Conservation (phyloP, 306 rosid genomes). For the Crataegus laevigata region DNA sequence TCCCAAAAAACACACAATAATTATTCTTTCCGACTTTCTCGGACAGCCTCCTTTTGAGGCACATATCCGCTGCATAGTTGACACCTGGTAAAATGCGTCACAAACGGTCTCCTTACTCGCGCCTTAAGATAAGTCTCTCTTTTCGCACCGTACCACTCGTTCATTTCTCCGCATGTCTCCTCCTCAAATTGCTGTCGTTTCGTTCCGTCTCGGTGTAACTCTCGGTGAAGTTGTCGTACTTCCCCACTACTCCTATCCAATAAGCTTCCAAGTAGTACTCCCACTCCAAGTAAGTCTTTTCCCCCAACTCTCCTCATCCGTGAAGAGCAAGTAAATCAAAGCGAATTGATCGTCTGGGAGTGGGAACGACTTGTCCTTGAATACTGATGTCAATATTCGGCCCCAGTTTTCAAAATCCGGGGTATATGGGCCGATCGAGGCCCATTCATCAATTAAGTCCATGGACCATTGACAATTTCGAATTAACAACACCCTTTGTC, state of each 20-base stretch:
- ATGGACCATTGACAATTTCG: constrained; percentile 47
- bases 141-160: constrained; percentile 8
- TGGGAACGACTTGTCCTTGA: constrained; percentile 29
- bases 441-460: constrained; percentile 37
- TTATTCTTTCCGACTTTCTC: no score
- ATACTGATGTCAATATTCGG: neutral
- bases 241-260: constrained; percentile 21
- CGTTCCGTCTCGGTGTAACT: constrained; percentile 22
- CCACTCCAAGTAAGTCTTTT: constrained; percentile 25
- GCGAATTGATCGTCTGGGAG: constrained; percentile 35
- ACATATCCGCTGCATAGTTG: no score
- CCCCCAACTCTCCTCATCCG: constrained; percentile 16
- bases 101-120: constrained; percentile 25
- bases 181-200: neutral
- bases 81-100: constrained; percentile 55
- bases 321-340: constrained; percentile 19
- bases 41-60: no score
- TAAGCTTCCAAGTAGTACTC: constrained; percentile 26
- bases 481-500: constrained; percentile 10
- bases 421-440: constrained; percentile 33
- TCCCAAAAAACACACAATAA: no score
- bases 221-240: neutral
- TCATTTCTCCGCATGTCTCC: constrained; percentile 37
- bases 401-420: constrained; percentile 32
- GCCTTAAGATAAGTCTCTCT: constrained; percentile 16